Conservation (phyloP, 2,329 filamentous ascomycete genomes). For the Colletotrichum lindemuthianum region DNA sequence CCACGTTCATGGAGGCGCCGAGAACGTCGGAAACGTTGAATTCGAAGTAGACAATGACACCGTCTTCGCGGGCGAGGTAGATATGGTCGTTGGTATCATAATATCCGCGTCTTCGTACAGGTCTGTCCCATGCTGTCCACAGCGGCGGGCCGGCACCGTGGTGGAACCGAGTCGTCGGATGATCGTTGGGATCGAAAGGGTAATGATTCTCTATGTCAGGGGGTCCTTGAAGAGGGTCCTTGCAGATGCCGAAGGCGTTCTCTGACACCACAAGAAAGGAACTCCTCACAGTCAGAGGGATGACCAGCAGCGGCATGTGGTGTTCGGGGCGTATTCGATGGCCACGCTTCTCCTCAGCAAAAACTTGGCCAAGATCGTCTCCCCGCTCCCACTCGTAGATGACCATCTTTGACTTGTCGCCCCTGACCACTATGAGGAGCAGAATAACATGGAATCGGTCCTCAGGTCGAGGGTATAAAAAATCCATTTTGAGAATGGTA, state of each 20-base stretch:
- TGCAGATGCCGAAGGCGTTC: conserved; percentile 65
- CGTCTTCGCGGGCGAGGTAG: conserved; percentile 90
- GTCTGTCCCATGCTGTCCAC: conserved; percentile 88
- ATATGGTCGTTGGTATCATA: conserved; percentile 77
- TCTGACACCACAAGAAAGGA: conserved; percentile 77
- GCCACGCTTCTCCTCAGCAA: conserved; percentile 59
- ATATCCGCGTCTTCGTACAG: conserved; percentile 72
- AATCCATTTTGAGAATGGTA: conserved; percentile 86
- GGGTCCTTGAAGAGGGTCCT: conserved; percentile 62
- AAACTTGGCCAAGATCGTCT: conserved; percentile 56
- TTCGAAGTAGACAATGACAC: conserved; percentile 78
- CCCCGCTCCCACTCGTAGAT: conserved; percentile 70
- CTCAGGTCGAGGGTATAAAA: conserved; percentile 76
- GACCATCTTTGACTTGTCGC: conserved; percentile 61
- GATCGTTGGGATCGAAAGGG: conserved; percentile 46
- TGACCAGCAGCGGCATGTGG: conserved; percentile 73
- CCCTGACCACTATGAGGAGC: conserved; percentile 68
- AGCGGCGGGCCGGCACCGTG: conserved; percentile 63
- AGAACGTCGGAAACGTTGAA: conserved; percentile 68
- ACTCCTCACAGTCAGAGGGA: conserved; percentile 76
- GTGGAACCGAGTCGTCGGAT: conserved; percentile 55
- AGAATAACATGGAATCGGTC: conserved; percentile 81
- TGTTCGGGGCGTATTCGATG: conserved; percentile 61
- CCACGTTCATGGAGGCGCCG: conserved; percentile 66
- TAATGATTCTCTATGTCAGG: conserved; percentile 57